These are phyloP conservation scores for Boeremia exigua DNA, from an alignment of 2,329 filamentous ascomycete species.

Conservation along the genomic window DNA sequence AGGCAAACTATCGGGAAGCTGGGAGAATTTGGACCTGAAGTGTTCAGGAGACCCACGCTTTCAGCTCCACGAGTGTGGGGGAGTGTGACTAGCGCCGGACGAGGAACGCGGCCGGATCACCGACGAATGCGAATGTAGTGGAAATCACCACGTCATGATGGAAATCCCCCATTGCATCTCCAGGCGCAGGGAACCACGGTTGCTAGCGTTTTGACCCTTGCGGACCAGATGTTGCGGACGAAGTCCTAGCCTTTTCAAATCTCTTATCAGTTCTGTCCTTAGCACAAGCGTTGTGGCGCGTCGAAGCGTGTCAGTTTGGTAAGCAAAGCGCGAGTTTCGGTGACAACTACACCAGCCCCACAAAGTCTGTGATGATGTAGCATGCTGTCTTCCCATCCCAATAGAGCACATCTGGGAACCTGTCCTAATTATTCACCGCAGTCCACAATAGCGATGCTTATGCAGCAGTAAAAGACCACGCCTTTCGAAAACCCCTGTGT, in stretches of 20 bases:
- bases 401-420: too few relatives aligned
- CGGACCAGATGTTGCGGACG: slow-evolving; percentile 29
- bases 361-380: neutral
- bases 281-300: neutral
- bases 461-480: slow-evolving; percentile 14
- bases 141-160: slow-evolving; percentile 14
- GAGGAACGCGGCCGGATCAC: neutral
- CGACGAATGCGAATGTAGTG: slow-evolving; percentile 2
- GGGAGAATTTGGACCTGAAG: neutral
- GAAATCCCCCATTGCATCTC: slow-evolving; percentile 2
- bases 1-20: neutral
- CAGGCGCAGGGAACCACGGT: slow-evolving; percentile 3
- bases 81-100: slow-evolving; percentile 5
- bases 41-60: neutral
- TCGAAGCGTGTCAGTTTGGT: slow-evolving; percentile 22
- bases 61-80: neutral
- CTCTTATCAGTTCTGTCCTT: neutral
- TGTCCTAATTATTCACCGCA: neutral
- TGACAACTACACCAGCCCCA: neutral
- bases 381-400: neutral
- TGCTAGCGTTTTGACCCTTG: slow-evolving; percentile 6
- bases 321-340: slow-evolving; percentile 27
- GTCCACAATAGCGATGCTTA: slow-evolving; percentile 25
- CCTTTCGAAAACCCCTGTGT: neutral
- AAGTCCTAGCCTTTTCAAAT: neutral